Percentiles rank a stretch among this genome's conserved stretches.
These are phyloP conservation scores for Xylaria sp. DNA, from an alignment of 2,329 filamentous ascomycete species.

Conservation along the genomic window DNA sequence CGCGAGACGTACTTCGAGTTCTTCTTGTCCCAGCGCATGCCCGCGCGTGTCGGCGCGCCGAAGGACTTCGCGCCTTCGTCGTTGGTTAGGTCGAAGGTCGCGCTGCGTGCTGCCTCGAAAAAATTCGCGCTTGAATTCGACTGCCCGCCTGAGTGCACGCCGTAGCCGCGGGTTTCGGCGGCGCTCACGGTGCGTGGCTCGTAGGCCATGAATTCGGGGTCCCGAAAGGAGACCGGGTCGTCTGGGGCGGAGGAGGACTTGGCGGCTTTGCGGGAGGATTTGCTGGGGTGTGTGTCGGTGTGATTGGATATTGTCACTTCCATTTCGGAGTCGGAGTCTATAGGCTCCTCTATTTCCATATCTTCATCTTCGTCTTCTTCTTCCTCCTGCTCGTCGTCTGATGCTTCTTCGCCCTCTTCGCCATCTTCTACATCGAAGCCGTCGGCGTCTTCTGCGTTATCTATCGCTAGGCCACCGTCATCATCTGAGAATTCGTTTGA, in stretches of 20 bases:
- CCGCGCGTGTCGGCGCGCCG: conserved; percentile 76
- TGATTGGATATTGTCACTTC: conserved; percentile 77
- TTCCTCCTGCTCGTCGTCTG: conserved; percentile 30
- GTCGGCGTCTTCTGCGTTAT: conserved; percentile 14
- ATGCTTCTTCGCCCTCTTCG: conserved; percentile 26
- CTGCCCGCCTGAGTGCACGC: conserved; percentile 80
- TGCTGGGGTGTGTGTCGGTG: conserved; percentile 58
- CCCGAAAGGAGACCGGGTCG: conserved; percentile 62
- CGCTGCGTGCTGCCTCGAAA: conserved; percentile 84
- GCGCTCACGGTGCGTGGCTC: conserved; percentile 82
- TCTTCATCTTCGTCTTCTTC: conserved; percentile 41
- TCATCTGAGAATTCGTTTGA: conserved; percentile 48
- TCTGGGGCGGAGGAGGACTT: conserved; percentile 8
- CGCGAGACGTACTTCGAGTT: conserved; percentile 92
- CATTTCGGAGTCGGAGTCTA: conserved; percentile 69
- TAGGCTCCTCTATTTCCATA: conserved; percentile 40
- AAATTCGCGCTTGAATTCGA: conserved; percentile 77
- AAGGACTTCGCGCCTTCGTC: conserved; percentile 87
- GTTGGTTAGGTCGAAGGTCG: conserved; percentile 91
- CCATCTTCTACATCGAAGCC: conserved; percentile 26
- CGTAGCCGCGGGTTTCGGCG: conserved; percentile 91
- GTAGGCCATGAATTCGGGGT: conserved; percentile 97
- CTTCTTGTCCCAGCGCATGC: conserved; percentile 97
- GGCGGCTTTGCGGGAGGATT: conserved; percentile 43
- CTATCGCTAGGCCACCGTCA: conserved; percentile 15